Evolutionary conservation across 2,329 filamentous ascomycete species (phyloP).

Genomic region (Botryosphaeria dothidea): DNA sequence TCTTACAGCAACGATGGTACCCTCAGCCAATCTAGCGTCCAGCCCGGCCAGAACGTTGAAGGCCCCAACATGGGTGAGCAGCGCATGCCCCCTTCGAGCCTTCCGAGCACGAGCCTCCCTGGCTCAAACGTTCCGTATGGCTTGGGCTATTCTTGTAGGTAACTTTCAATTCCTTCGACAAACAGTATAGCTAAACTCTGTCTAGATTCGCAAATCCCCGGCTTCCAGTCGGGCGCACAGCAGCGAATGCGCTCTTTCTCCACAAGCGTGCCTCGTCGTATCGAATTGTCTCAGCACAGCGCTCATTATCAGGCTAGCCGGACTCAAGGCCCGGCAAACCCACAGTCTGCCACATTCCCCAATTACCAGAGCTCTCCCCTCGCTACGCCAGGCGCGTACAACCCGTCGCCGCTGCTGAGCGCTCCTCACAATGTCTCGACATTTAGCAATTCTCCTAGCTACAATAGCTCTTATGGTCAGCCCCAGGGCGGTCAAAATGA

Average conservation of each 20-base stretch:
- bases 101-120: slow-evolving; percentile 23
- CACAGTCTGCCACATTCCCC: slow-evolving; percentile 42
- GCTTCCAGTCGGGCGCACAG: slow-evolving; percentile 39
- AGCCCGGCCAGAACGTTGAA: not conserved
- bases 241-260: slow-evolving; percentile 43
- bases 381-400: slow-evolving; percentile 38
- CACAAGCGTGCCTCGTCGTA: slow-evolving; percentile 38
- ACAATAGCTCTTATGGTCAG: slow-evolving; percentile 26
- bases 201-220: slow-evolving; percentile 39
- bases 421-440: slow-evolving; percentile 42
- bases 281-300: slow-evolving; percentile 37
- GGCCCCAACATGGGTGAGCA: not conserved
- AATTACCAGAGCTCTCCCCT: slow-evolving; percentile 42
- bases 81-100: slow-evolving; percentile 1
- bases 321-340: slow-evolving; percentile 28
- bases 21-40: not conserved
- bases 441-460: slow-evolving; percentile 38
- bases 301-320: slow-evolving; percentile 34
- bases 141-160: slow-evolving; percentile 40
- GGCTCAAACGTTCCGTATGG: slow-evolving; percentile 39
- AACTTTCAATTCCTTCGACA: too few species aligned
- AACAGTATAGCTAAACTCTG: not conserved
- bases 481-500: slow-evolving; percentile 31
- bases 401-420: slow-evolving; percentile 28
- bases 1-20: slow-evolving; percentile 39